Evolutionary conservation across 495 filamentous ascomycete genomes (phyloP), one percentile per base, ranked within the genome.

Genomic region (Talaromyces borbonicus): DNA sequence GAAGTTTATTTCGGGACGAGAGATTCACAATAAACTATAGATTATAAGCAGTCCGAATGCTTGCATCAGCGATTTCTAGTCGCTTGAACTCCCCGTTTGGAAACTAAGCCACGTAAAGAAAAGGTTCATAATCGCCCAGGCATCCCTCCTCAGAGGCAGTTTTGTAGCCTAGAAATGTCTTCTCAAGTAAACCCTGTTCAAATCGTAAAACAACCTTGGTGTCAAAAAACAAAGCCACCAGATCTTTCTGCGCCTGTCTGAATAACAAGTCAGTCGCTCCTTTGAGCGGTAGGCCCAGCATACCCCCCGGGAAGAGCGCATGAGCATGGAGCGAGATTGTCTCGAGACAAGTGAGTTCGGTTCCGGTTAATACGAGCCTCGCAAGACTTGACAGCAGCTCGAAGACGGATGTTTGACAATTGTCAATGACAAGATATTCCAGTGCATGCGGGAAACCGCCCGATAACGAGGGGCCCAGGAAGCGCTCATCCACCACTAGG

Each of bases 181-280:
- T 38, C 15, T 38, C 35, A 20, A 38, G 35, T 12, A 38, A 22
- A 11, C 18, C 35, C 11, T 20, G 11, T 20, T 38, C 35, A 23
- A 38, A 38, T 1, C 8, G 35, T 4, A 38, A 20, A 9, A 15
- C 22, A 22, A 38, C 35, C 2, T 22, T 15, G 16, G 35, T 38
- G 6, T 8, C 35, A 16, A 22, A 5, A n/a, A 38, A 38, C 35
- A 38, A 20, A 12, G 15, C 8, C n/a, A 22, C 16, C 22, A 38
- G 4, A 20, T 20, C 35, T 38, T 20, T 8, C 35, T 38, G 35
- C 18, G 35, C 35, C 3, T 22, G 19, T 8, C 16, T 38, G 16
- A 38, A 38, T 15, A 38, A 11, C 35, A 38, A 38, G n/a, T 38
- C 18, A 38, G 35, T 38, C 35, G 35, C 35, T n/a, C 35, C 35